Evolutionary conservation across 1,139 yeast genomes (phyloP).

Genomic region (Suhomyces kunorum): DNA sequence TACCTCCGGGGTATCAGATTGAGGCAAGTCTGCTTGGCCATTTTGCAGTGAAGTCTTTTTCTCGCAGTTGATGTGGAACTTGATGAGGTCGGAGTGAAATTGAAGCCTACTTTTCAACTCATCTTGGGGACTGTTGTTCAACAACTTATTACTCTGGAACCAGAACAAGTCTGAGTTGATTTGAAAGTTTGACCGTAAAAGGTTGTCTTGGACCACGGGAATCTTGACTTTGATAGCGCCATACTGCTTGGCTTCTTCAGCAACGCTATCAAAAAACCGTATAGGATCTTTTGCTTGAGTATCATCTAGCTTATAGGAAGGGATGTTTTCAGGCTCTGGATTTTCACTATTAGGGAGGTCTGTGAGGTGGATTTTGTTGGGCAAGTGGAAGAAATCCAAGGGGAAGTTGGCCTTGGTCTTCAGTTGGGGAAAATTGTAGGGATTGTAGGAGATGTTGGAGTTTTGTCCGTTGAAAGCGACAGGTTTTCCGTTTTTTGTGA

Average conservation of each 20-base stretch:
- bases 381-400: conserved; percentile 36
- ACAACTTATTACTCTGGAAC: conserved; percentile 52
- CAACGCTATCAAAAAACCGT: conserved; percentile 49
- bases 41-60: conserved; percentile 3
- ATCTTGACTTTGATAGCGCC: conserved; percentile 80
- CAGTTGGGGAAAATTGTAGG: conserved; percentile 46
- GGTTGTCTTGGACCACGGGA: conserved; percentile 40
- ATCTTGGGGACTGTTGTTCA: conserved; percentile 31
- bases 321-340: conserved; percentile 21
- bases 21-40: background rate
- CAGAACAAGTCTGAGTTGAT: conserved; percentile 48
- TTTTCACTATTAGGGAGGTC: conserved; percentile 17
- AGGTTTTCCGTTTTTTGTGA: conserved; percentile 22
- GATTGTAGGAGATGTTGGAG: conserved; percentile 41
- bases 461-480: conserved; percentile 31
- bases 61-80: conserved; percentile 28
- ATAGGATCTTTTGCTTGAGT: conserved; percentile 54
- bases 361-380: conserved; percentile 29
- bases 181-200: conserved; percentile 40
- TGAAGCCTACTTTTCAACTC: conserved; percentile 32
- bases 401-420: conserved; percentile 43
- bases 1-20: conserved; percentile 1
- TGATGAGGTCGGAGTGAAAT: conserved; percentile 33
- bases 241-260: conserved; percentile 47
- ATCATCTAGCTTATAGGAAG: conserved; percentile 43